Evolutionary conservation across 257 asterid species (phyloP).

Genomic region (Ocimum tenuiflorum): DNA sequence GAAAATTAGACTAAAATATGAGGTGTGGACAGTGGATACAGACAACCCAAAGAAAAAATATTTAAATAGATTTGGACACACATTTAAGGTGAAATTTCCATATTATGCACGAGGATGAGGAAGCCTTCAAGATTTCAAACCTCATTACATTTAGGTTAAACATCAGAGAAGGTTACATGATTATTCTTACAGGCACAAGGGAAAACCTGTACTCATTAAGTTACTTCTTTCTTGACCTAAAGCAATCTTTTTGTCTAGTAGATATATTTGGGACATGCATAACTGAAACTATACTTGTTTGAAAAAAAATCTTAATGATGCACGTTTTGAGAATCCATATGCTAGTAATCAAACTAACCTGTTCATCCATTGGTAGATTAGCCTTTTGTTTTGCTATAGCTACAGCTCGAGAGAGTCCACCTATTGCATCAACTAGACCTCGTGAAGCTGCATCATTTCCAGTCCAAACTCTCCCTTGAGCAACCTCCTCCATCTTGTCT

Average conservation of each 20-base stretch:
- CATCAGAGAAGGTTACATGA: not conserved
- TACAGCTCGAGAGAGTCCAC: constrained; percentile 83
- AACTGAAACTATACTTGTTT: not conserved
- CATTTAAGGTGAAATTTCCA: not conserved
- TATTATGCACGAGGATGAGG: not conserved
- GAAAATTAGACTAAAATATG: not conserved
- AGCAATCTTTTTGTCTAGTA: not conserved
- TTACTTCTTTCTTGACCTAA: not conserved
- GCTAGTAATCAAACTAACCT: constrained; percentile 38
- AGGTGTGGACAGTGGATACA: not conserved
- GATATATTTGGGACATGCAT: not conserved
- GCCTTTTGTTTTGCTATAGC: constrained; percentile 95
- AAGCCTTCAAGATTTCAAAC: not conserved
- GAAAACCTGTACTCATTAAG: not conserved
- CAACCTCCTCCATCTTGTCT: constrained; percentile 91
- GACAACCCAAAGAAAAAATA: not conserved
- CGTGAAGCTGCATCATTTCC: constrained; percentile 85
- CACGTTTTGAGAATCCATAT: not conserved
- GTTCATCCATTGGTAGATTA: constrained; percentile 66
- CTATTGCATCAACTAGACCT: constrained; percentile 89
- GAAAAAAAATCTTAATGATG: not conserved
- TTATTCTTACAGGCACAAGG: not conserved
- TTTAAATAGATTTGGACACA: not conserved
- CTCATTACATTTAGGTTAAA: not conserved
- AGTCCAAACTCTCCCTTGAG: constrained; percentile 99